Conservation (phyloP, 805 yeast species). For the Martiniozyma abietophila region DNA sequence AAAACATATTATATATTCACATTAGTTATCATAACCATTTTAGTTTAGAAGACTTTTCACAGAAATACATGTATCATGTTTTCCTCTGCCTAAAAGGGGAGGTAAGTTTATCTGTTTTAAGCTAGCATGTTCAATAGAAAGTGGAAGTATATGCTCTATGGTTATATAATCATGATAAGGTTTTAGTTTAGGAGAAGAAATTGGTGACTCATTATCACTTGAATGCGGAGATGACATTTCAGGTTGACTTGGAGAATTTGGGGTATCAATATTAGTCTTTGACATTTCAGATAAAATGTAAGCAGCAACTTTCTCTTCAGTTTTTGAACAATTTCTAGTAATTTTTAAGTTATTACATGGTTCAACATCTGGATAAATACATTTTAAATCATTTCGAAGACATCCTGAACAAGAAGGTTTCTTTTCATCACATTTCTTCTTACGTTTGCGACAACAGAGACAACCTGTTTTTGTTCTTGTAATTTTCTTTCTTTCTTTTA, state of each 20-base stretch:
- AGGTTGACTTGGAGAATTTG: conserved; percentile 9
- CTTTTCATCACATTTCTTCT: conserved; percentile 31
- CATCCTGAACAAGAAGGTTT: conserved; percentile 30
- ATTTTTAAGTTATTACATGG: conserved; percentile 13
- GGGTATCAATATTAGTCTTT: conserved; percentile 1
- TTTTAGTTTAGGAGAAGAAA: conserved; percentile 20
- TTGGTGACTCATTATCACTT: conserved; percentile 18
- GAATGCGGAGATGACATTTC: conserved; percentile 12
- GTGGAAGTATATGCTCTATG: no score
- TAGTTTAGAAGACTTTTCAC: conserved; percentile 22
- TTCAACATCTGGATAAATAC: conserved; percentile 25
- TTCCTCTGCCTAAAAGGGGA: no score
- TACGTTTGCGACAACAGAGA: conserved; percentile 29
- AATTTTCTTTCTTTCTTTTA: conserved; percentile 21
- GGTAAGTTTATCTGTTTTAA: no score
- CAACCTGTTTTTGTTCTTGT: conserved; percentile 31
- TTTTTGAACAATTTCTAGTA: conserved; percentile 2
- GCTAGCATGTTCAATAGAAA: no score
- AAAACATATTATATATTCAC: not conserved
- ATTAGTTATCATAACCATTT: not conserved
- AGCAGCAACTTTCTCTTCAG: conserved; percentile 6
- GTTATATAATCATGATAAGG: no score
- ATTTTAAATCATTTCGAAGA: conserved; percentile 24
- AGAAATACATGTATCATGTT: no score
- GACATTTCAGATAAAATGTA: conserved; percentile 8